Evolutionary conservation across 2,329 filamentous ascomycete genomes (phyloP), one percentile per base, ranked within the genome.

Genomic region (Dactylellina drechsleri): DNA sequence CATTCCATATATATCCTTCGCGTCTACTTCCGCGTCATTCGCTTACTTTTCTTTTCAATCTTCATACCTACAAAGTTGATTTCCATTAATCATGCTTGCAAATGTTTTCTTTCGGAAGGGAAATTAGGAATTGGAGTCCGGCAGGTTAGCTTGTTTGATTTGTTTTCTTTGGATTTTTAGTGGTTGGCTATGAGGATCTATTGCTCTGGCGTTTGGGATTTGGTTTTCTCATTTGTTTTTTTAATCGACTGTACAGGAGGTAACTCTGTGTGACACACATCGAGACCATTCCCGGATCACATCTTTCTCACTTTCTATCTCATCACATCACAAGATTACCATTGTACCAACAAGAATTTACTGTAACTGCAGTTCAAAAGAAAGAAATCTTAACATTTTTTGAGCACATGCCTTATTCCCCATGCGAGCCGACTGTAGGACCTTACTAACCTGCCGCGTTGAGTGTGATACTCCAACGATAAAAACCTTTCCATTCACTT

Each of bases 1-100:
- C 47, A 76, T 74, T 64, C 56, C 23, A 70, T 64, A 54, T 72
- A 72, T 76, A 74, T 70, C 61, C 70, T 78, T 76, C 70, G 67
- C 60, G 16, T 56, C 66, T 61, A 66, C 62, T 68, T 57, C 56
- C 52, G 36, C 64, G 50, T 66, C 68, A 53, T 70, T 65, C 58
- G 58, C 54, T 67, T 58, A 43, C 43, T 28, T 18, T 62, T 47
- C 43, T 20, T 5, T 20, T 53, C 47, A 10, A 36, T 36, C 52
- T n/a, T 56, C 40, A 16, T 58, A 28, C 47, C 28, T 49, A n/a
- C 20, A 20, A 20, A 18, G 23, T 13, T 54, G 41, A 12, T 70
- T 65, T 59, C 20, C 23, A 16, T 49, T 49, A 36, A 36, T 23
- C 23, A 23, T 47, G 16, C 5, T 26, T 52, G 28, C 31, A 50